Percentiles rank a stretch among this genome's conserved stretches.
phyloP scores from a whole-genome alignment of 225 moss, liverwort and hornwort species.

The Polytrichum commune region DNA sequence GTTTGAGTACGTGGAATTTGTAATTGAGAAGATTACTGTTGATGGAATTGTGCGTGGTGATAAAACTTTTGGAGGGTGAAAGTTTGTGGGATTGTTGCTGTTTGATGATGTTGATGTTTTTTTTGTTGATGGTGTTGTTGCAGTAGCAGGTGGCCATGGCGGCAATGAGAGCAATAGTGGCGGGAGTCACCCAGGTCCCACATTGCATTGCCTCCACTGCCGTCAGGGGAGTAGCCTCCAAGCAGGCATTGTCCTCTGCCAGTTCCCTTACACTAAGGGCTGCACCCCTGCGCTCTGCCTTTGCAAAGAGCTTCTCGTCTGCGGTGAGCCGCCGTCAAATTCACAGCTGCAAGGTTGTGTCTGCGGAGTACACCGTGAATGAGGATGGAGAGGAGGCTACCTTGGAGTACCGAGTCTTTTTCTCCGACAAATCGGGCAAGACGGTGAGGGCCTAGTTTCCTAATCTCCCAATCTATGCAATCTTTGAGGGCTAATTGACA shows the following conservation, averaged over 20 bases:
- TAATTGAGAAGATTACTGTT: too few species aligned
- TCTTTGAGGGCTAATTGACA: not conserved
- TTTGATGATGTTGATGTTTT: not conserved
- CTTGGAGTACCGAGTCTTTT: constrained; percentile 81
- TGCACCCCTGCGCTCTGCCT: constrained; percentile 25
- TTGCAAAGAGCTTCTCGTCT: constrained; percentile 12
- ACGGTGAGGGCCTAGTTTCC: constrained; percentile 41
- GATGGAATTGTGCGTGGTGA: not conserved
- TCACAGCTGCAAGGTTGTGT: constrained; percentile 38
- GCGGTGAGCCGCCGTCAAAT: constrained; percentile 11
- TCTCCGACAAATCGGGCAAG: constrained; percentile 67
- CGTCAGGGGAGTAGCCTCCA: constrained; percentile 15
- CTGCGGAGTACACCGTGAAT: constrained; percentile 42
- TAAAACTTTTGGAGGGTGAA: not conserved
- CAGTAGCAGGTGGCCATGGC: constrained; percentile 43
- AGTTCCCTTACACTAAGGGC: constrained; percentile 19
- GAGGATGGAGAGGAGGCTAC: constrained; percentile 64
- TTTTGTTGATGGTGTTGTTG: not conserved
- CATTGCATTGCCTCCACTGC: constrained; percentile 30
- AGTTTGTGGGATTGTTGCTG: not conserved
- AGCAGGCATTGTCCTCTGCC: constrained; percentile 32
- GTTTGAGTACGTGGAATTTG: not conserved
- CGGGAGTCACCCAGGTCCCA: constrained; percentile 44
- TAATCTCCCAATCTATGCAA: not conserved
- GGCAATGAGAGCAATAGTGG: constrained; percentile 41